phyloP scores from a whole-genome alignment of 352 stramenopile genomes.

The Saprolegnia parasitica region DNA sequence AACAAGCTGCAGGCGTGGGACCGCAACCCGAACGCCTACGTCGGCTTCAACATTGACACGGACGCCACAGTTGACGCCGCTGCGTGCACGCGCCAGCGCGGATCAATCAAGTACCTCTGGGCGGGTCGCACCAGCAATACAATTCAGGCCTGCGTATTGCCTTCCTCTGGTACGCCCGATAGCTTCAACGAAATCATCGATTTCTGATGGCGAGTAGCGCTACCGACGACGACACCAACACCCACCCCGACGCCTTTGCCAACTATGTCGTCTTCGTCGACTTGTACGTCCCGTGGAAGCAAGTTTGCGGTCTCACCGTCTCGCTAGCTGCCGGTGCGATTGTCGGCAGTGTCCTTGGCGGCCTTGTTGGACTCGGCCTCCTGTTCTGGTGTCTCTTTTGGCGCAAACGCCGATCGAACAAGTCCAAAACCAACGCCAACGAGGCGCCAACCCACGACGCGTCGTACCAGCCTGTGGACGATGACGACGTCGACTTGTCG shows the following conservation, averaged over 20 bases:
- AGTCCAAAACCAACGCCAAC: neutral
- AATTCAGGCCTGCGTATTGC: neutral
- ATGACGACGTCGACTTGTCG: conserved; percentile 1
- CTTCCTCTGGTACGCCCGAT: neutral
- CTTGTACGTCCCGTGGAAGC: neutral
- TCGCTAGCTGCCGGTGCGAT: neutral
- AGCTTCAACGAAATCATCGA: neutral
- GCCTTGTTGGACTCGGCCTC: neutral
- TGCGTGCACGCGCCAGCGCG: neutral
- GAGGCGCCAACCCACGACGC: neutral
- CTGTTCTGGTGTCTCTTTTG: neutral
- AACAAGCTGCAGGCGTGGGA: neutral
- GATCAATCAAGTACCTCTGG: neutral
- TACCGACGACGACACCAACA: neutral
- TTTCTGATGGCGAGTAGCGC: neutral
- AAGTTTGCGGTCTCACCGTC: neutral
- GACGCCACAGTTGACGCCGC: neutral
- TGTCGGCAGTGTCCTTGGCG: neutral
- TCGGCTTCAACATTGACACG: neutral
- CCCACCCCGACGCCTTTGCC: neutral
- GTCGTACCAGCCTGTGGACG: neutral
- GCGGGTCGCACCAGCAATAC: neutral
- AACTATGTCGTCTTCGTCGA: neutral
- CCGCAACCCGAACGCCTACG: neutral
- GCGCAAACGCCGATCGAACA: neutral